Evolutionary conservation across 75 land plant genomes (phyloP).

Genomic region (Chamaecyparis obtusa): DNA sequence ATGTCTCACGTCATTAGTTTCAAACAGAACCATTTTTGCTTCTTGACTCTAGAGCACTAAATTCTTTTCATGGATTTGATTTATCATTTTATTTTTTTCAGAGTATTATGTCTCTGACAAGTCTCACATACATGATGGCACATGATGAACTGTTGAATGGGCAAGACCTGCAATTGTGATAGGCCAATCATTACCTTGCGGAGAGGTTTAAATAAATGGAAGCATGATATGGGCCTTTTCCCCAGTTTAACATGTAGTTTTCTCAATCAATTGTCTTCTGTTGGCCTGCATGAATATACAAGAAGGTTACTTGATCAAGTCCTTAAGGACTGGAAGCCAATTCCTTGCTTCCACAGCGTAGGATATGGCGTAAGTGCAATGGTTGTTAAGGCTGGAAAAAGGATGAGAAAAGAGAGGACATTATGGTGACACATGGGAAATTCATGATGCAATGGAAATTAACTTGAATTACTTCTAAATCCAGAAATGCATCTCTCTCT

Average conservation of each 20-base stretch:
- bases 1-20: conserved; percentile 6
- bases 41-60: neutral
- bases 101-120: neutral
- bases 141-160: neutral
- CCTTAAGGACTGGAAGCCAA: neutral
- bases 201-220: neutral
- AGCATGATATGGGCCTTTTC: neutral
- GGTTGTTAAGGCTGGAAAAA: neutral
- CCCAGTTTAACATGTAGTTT: neutral
- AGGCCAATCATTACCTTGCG: neutral
- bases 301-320: neutral
- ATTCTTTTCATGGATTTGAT: neutral
- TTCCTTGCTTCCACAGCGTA: neutral
- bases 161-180: neutral
- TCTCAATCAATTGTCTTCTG: neutral
- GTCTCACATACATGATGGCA: neutral
- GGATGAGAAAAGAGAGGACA: neutral
- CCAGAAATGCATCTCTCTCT: neutral
- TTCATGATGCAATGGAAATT: neutral
- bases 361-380: neutral
- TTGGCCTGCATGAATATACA: neutral
- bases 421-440: neutral
- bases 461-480: neutral
- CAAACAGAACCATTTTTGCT: neutral
- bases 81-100: neutral